Conservation (phyloP, 768 basidiomycete genomes). For the Psilocybe tampanensis region DNA sequence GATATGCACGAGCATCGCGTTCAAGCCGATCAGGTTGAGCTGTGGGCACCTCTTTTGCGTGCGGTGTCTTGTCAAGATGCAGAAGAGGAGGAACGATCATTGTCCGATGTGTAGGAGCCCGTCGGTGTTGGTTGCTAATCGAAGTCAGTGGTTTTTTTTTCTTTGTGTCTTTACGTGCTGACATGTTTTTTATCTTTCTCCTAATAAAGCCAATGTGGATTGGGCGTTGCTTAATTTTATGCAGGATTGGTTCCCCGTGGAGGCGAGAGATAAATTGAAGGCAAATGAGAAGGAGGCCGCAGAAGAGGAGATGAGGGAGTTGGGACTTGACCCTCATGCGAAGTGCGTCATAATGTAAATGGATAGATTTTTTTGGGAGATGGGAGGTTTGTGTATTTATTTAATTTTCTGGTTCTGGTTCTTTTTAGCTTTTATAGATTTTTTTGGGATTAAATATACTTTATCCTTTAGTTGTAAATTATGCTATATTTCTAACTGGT, state of each 20-base stretch:
- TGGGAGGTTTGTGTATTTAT: too few species aligned
- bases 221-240: conserved; percentile 83
- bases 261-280: conserved; percentile 72
- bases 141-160: conserved; percentile 50
- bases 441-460: too few species aligned
- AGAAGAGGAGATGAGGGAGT: conserved; percentile 64
- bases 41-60: conserved; percentile 85
- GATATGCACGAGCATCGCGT: conserved; percentile 89
- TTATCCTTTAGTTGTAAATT: too few species aligned
- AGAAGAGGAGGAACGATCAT: conserved; percentile 70
- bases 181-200: neutral
- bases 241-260: conserved; percentile 90
- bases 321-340: conserved; percentile 57
- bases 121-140: conserved; percentile 75
- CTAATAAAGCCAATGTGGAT: conserved; percentile 68
- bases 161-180: too few species aligned
- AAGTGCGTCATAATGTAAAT: conserved; percentile 45
- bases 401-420: too few species aligned
- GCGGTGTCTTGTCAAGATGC: conserved; percentile 88
- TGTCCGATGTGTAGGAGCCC: conserved; percentile 88
- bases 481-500: neutral
- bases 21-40: conserved; percentile 83
- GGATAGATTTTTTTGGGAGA: neutral
- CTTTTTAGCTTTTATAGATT: too few species aligned
- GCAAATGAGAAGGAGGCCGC: conserved; percentile 77